phyloP scores from a whole-genome alignment of 768 basidiomycete genomes.

The Kwoniella botswanensis region DNA sequence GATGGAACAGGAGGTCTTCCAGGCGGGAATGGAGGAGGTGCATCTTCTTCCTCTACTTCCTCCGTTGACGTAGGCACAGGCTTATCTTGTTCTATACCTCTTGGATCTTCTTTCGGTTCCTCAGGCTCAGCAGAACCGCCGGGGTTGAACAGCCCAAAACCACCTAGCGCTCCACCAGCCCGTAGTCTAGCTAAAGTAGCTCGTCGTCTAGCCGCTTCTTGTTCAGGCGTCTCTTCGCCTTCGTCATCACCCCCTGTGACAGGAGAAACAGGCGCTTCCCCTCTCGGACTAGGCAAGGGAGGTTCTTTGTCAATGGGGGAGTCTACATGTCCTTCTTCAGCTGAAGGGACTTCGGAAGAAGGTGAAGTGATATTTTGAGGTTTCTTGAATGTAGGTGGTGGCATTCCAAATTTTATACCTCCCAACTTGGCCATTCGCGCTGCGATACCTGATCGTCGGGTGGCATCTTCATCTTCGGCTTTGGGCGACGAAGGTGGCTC shows the following conservation, averaged over 20 bases:
- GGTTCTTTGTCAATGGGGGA: slow-evolving; percentile 29
- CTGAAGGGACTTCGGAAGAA: slow-evolving; percentile 39
- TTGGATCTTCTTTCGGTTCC: slow-evolving; percentile 24
- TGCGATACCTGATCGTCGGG: slow-evolving; percentile 74
- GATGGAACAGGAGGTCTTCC: slow-evolving; percentile 51
- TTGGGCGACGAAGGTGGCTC: slow-evolving; percentile 18
- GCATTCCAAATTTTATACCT: slow-evolving; percentile 77
- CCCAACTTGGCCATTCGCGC: slow-evolving; percentile 95
- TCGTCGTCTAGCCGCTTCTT: slow-evolving; percentile 66
- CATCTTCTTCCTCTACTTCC: slow-evolving; percentile 39
- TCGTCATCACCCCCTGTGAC: slow-evolving; percentile 34
- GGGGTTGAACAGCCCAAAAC: slow-evolving; percentile 63
- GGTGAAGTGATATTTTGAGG: slow-evolving; percentile 19
- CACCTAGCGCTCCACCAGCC: slow-evolving; percentile 66
- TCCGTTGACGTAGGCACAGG: slow-evolving; percentile 60
- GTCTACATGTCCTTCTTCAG: neutral
- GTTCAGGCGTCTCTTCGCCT: slow-evolving; percentile 55
- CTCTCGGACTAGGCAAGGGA: slow-evolving; percentile 15
- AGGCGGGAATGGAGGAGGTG: slow-evolving; percentile 36
- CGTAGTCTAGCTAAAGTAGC: slow-evolving; percentile 66
- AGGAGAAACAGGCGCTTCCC: slow-evolving; percentile 7
- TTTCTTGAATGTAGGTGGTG: slow-evolving; percentile 62
- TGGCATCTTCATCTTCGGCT: slow-evolving; percentile 60
- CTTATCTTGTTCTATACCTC: slow-evolving; percentile 26
- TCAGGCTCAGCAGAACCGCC: slow-evolving; percentile 21